Evolutionary conservation across 305 asterid genomes (phyloP).

Genomic region (Fraxinus platypoda): DNA sequence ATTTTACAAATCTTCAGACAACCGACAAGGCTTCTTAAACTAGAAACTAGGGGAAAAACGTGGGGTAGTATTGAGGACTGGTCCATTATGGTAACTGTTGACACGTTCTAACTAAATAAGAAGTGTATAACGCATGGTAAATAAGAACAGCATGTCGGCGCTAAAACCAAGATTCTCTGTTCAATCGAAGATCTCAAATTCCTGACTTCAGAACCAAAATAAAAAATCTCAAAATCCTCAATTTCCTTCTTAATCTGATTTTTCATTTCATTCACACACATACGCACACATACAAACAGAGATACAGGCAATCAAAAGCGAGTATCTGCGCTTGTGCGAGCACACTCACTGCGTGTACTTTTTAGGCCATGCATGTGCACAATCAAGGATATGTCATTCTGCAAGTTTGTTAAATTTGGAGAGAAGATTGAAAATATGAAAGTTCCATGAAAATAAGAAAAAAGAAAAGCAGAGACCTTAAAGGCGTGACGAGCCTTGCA

Average conservation of each 20-base stretch:
- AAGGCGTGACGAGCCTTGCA: conserved; percentile 97
- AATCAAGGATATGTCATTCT: conserved; percentile 10
- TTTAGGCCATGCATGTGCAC: conserved; percentile 30
- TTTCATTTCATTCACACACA: conserved; percentile 8
- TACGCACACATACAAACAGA: not conserved
- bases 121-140: not conserved
- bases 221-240: not conserved
- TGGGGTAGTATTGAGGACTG: not conserved
- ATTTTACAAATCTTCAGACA: not conserved
- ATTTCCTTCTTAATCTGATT: not conserved
- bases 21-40: not conserved
- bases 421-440: not conserved
- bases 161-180: not conserved
- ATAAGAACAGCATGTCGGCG: conserved; percentile 2
- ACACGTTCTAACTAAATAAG: not conserved
- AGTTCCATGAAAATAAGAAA: not conserved
- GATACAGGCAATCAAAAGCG: not conserved
- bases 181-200: conserved; percentile 2
- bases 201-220: not conserved
- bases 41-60: not conserved
- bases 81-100: not conserved
- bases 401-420: conserved; percentile 1
- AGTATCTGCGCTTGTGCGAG: not conserved
- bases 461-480: conserved; percentile 44
- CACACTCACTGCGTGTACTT: conserved; percentile 3